Evolutionary conservation across 2,329 filamentous ascomycete species (phyloP), one percentile per base, ranked within the genome.

Genomic region (Verticillium klebahnii): DNA sequence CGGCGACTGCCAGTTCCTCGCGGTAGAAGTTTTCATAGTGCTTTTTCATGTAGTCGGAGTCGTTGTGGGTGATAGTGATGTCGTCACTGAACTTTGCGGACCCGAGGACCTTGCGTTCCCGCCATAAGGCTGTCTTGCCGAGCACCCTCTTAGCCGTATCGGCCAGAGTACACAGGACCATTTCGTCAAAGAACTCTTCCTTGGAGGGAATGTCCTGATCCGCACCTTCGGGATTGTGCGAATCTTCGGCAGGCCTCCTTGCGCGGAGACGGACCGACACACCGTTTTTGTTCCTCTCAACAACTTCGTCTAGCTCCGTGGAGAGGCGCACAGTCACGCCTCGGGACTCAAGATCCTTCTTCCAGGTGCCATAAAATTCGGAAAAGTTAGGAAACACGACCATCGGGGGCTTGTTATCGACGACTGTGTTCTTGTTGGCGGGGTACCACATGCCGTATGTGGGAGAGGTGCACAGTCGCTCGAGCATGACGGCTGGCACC

Each of bases 31-130:
- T 87, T 64, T 89, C 85, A 75, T 89, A 89, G 74, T 89, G 82
- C 61, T 82, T 83, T 63, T 82, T 80, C 82, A 89, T 88, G 74
- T 89, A 89, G 19, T 79, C 76, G n/a, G 77, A 73, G 68, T 89
- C 87, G 68, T 79, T 82, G 70, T 89, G 87, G 2, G 86, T 89
- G 65, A 89, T 81, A 36, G 87, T 89, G 63, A 89, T 83, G 69
- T 89, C 87, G 76, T 89, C 82, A 66, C 81, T 83, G 73, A 88
- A 84, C 64, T 85, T 88, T 14, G 88, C 88, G 15, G 85, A 84
- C 15, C 88, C 86, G 0, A 92, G 82, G 8, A 92, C 84, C 58
- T 80, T 82, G 56, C 78, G 83, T 70, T 92, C 88, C 56, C 81
- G 78, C 76, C 82, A 78, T 15, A 80, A 80, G 19, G 85, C 81